phyloP scores from a whole-genome alignment of 2,329 filamentous ascomycete genomes.

The Cordyceps tenuipes region DNA sequence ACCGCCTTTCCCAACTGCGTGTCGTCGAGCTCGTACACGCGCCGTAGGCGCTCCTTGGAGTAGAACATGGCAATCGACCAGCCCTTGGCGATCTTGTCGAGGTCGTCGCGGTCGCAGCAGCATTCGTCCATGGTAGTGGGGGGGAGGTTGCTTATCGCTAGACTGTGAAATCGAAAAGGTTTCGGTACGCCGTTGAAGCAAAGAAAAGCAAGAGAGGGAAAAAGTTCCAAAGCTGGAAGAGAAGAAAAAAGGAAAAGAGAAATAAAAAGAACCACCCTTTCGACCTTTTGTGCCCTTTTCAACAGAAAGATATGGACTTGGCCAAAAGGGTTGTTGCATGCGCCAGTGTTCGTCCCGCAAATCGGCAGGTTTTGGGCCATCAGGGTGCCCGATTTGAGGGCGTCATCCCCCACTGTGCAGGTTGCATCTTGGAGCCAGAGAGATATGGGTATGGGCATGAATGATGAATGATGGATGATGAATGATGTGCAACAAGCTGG shows the following conservation, averaged over 20 bases:
- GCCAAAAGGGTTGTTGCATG: constrained; percentile 6
- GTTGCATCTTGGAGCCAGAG: background rate
- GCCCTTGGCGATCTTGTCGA: constrained; percentile 28
- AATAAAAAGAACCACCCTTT: background rate
- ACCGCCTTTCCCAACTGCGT: constrained; percentile 25
- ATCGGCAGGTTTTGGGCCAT: background rate
- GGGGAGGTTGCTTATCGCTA: too few relatives aligned
- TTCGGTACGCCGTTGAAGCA: background rate
- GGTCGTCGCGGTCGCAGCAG: constrained; percentile 20
- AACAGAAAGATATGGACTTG: background rate
- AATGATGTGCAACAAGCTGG: background rate
- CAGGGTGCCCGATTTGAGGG: background rate
- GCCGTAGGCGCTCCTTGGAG: constrained; percentile 26
- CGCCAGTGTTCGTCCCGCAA: background rate
- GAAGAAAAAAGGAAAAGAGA: background rate
- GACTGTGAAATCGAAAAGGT: background rate
- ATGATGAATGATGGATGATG: background rate
- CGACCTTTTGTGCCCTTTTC: background rate
- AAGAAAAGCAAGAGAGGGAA: background rate
- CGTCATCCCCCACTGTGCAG: background rate
- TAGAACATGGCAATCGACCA: constrained; percentile 30
- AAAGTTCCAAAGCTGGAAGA: background rate
- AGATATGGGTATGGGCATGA: background rate
- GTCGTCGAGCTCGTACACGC: constrained; percentile 25
- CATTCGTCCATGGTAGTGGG: constrained; percentile 16